These are phyloP conservation scores for Draba incana DNA, from an alignment of 345 rosid genomes.

Conservation along the genomic window DNA sequence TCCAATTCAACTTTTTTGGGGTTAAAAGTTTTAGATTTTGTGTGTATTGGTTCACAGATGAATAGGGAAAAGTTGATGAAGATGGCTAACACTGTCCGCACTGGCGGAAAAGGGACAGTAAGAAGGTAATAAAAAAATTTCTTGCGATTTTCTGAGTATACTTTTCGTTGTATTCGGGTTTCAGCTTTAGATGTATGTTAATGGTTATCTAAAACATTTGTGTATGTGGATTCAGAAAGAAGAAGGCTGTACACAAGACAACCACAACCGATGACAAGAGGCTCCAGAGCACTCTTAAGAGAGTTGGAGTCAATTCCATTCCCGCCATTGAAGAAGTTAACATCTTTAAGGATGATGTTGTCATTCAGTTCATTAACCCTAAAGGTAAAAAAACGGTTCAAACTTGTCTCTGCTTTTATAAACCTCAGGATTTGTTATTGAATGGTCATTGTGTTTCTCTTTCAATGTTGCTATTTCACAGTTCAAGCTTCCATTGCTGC, in stretches of 20 bases:
- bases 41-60: slow-evolving; percentile 54
- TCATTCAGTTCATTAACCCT: slow-evolving; percentile 85
- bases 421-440: background rate
- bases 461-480: slow-evolving; percentile 40
- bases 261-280: slow-evolving; percentile 96
- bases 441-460: background rate
- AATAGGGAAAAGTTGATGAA: slow-evolving; percentile 83
- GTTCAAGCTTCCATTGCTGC: slow-evolving; percentile 96
- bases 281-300: slow-evolving; percentile 94
- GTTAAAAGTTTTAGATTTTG: background rate
- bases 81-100: slow-evolving; percentile 97
- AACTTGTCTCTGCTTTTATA: background rate
- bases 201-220: background rate
- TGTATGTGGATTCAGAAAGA: slow-evolving; percentile 59
- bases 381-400: slow-evolving; percentile 56
- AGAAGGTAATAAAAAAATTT: too few species aligned
- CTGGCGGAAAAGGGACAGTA: slow-evolving; percentile 94
- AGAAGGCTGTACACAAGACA: slow-evolving; percentile 98
- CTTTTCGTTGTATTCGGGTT: too few species aligned
- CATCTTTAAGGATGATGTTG: slow-evolving; percentile 93
- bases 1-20: background rate
- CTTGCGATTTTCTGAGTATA: too few species aligned
- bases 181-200: too few species aligned
- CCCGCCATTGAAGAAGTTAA: slow-evolving; percentile 98
- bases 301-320: slow-evolving; percentile 89